These are phyloP conservation scores for Knoxia roxburghii DNA, from an alignment of 257 asterid genomes.

Conservation along the genomic window DNA sequence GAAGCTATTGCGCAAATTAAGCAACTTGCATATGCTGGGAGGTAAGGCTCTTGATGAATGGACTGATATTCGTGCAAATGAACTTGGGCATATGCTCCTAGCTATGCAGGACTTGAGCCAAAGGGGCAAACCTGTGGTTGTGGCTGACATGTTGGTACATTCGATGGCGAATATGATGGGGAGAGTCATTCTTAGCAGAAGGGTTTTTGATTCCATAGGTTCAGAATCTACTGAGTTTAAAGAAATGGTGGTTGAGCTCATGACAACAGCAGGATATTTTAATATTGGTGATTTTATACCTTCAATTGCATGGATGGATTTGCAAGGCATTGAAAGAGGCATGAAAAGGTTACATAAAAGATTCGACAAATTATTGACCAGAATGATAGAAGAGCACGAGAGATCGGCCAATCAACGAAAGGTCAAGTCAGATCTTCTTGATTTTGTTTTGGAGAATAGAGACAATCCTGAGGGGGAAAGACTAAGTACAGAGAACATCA, in stretches of 20 bases:
- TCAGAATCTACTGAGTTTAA: slow-evolving; percentile 40
- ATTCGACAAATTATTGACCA: slow-evolving; percentile 35
- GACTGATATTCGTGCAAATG: slow-evolving; percentile 27
- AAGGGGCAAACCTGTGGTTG: slow-evolving; percentile 22
- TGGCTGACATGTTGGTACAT: slow-evolving; percentile 36
- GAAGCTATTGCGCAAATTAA: slow-evolving; percentile 42
- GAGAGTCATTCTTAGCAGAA: slow-evolving; percentile 36
- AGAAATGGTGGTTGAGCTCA: slow-evolving; percentile 53
- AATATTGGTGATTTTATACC: slow-evolving; percentile 51
- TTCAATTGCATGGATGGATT: slow-evolving; percentile 45
- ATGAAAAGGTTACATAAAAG: slow-evolving; percentile 43
- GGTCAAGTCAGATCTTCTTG: slow-evolving; percentile 42
- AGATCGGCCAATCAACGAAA: slow-evolving; percentile 22
- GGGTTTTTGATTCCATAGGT: slow-evolving; percentile 33
- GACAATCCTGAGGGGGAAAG: slow-evolving; percentile 31
- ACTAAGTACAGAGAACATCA: slow-evolving; percentile 35
- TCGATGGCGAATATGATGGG: slow-evolving; percentile 52
- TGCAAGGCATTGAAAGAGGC: slow-evolving; percentile 40
- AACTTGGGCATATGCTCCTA: slow-evolving; percentile 37
- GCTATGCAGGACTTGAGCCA: slow-evolving; percentile 25
- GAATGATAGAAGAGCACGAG: slow-evolving; percentile 39
- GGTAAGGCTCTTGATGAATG: slow-evolving; percentile 34
- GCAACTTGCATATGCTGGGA: slow-evolving; percentile 42
- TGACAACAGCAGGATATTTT: slow-evolving; percentile 42
- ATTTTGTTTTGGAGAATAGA: slow-evolving; percentile 28